These are phyloP conservation scores for Laburnicola sp. DNA, from an alignment of 2,329 filamentous ascomycete genomes.

Conservation along the genomic window DNA sequence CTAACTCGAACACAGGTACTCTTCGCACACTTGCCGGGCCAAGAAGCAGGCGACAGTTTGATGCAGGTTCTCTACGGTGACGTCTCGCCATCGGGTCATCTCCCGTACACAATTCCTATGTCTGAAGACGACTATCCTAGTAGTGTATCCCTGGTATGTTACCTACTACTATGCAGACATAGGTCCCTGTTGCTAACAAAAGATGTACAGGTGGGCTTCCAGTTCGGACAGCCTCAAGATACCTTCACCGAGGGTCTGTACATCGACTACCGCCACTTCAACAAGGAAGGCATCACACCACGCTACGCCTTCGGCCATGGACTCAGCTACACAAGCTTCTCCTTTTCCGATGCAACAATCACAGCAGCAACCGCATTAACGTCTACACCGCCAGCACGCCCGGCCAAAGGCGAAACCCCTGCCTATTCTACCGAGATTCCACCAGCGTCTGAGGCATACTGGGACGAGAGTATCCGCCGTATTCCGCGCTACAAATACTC, in stretches of 20 bases:
- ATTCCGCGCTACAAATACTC: constrained; percentile 72
- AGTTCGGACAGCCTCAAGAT: constrained; percentile 65
- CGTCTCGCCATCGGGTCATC: constrained; percentile 68
- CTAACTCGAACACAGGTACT: constrained; percentile 48
- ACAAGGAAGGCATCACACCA: constrained; percentile 58
- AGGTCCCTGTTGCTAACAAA: neutral
- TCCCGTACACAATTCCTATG: constrained; percentile 65
- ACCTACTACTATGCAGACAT: neutral
- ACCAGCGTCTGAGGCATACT: constrained; percentile 61
- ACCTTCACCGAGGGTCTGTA: constrained; percentile 65
- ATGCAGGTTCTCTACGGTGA: constrained; percentile 70
- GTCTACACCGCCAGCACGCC: constrained; percentile 56
- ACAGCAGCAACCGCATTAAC: constrained; percentile 53
- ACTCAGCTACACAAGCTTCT: constrained; percentile 69
- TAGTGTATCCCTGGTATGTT: constrained; percentile 54
- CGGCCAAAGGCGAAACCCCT: constrained; percentile 58
- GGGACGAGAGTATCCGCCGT: constrained; percentile 58
- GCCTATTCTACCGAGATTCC: constrained; percentile 60
- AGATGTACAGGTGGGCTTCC: constrained; percentile 47
- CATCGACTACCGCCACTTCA: constrained; percentile 66
- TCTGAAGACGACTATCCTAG: constrained; percentile 60
- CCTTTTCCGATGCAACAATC: constrained; percentile 57
- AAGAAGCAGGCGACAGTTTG: constrained; percentile 71
- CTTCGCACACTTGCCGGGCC: constrained; percentile 72
- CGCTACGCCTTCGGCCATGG: constrained; percentile 68